Percentiles rank a stretch among this genome's conserved stretches.
phyloP scores from a whole-genome alignment of 306 rosid species.

The Prunus fruticosa region DNA sequence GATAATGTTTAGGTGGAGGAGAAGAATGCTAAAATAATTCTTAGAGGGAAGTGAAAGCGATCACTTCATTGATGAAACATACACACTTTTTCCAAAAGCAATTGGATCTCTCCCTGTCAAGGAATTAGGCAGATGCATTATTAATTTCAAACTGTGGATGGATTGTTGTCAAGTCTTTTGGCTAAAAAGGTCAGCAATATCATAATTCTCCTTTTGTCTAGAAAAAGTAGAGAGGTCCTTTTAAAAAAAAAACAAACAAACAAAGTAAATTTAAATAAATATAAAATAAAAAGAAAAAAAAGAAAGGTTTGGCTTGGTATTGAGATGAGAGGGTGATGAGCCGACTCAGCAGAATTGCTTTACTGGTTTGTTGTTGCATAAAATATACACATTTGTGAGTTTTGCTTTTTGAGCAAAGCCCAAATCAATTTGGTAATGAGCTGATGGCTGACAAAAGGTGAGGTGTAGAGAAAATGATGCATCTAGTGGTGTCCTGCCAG shows the following conservation, averaged over 20 bases:
- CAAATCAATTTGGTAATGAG: not conserved
- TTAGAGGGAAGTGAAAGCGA: conserved; percentile 13
- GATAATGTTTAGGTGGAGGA: conserved; percentile 17
- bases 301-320: not conserved
- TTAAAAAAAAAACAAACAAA: no score
- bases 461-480: not conserved
- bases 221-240: not conserved
- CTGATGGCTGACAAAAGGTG: no score
- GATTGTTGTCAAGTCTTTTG: conserved; percentile 10
- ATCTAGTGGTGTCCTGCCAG: not conserved
- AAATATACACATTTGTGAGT: not conserved
- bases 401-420: not conserved
- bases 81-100: conserved; percentile 6
- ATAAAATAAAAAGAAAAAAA: not conserved
- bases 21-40: not conserved
- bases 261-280: no score
- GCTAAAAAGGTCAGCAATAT: conserved; percentile 26
- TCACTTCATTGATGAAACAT: conserved; percentile 13
- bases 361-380: not conserved
- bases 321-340: not conserved
- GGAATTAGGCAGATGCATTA: conserved; percentile 26
- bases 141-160: conserved; percentile 4
- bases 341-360: conserved; percentile 3
- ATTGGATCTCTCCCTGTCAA: conserved; percentile 27
- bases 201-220: conserved; percentile 22